Evolutionary conservation across 2,329 filamentous ascomycete genomes (phyloP), one percentile per base, ranked within the genome.

Genomic region (Neonectria hederae): DNA sequence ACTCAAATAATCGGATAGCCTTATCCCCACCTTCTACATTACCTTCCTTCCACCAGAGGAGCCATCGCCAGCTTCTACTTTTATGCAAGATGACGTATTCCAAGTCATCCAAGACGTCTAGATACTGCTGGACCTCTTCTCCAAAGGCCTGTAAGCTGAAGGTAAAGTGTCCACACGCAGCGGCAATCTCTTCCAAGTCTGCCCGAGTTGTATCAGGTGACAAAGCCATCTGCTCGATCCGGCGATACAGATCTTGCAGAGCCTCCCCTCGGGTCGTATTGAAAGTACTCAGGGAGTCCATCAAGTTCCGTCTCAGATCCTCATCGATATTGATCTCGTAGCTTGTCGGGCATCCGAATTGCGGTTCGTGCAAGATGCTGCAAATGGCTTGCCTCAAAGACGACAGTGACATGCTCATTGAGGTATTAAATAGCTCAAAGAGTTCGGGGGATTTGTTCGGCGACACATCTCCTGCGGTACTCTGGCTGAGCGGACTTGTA

Each of bases 81-180:
- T 86, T 86, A 24, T 86, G 82, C 55, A 91, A 87, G 13, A 88
- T 88, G 14, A 87, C 81, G 65, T 91, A 86, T 74, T 97, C 93
- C 14, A 98, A 79, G 30, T 97, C 92, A 72, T 97, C 93, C 2
- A 99, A 79, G 0, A 96, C 89, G 46, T 93, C 89, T 13, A 99
- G 79, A 70, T 97, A 95, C 4, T 87, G 87, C 63, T 92, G 88
- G 79, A 97, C 91, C 71, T 97, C 94, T 74, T 97, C 92, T 0
- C 93, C 94, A 72, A 98, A 94, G 64, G 96, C 92, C 63, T 96
- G 88, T 7, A 99, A 82, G 42, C 92, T 96, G 75, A 96, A 97
- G 72, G 92, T 95, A 75, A 98, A 99, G 77, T 98, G 94, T 0
- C 96, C 95, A 74, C 96, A 99, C 38, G 94, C 97, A 10, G 96